Evolutionary conservation across 1,139 yeast genomes (phyloP).

Genomic region (Hyphopichia khmerensis): DNA sequence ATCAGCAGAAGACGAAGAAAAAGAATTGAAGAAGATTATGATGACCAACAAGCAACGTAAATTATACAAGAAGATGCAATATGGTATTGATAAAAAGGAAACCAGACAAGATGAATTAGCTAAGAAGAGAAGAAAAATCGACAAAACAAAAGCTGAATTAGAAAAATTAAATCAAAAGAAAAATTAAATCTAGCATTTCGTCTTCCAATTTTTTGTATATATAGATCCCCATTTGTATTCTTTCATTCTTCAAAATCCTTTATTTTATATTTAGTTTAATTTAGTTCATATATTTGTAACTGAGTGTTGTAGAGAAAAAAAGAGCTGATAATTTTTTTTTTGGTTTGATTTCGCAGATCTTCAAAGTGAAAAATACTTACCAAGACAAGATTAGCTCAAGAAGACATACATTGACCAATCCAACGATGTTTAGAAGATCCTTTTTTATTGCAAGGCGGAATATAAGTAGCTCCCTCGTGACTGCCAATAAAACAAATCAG

Average conservation of each 20-base stretch:
- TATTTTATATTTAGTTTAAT: slow-evolving; percentile 1
- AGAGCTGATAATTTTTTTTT: slow-evolving; percentile 2
- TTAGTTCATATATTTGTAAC: slow-evolving; percentile 1
- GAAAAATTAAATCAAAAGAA: slow-evolving; percentile 30
- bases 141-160: slow-evolving; percentile 62
- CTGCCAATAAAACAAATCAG: background rate
- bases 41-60: slow-evolving; percentile 96
- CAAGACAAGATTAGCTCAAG: no score
- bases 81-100: slow-evolving; percentile 84
- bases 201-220: background rate
- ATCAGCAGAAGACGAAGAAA: slow-evolving; percentile 66
- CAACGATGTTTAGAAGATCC: no score
- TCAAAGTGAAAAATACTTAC: no score
- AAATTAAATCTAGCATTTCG: background rate
- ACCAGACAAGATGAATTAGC: slow-evolving; percentile 70
- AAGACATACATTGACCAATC: no score
- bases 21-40: slow-evolving; percentile 90
- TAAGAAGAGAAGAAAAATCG: slow-evolving; percentile 76
- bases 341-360: no score
- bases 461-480: background rate
- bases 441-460: background rate
- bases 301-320: slow-evolving; percentile 1
- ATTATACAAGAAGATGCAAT: slow-evolving; percentile 92
- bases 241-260: background rate
- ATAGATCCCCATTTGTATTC: background rate